These are phyloP conservation scores for Calonectria multiphialidica DNA, from an alignment of 2,329 filamentous ascomycete species.

Conservation along the genomic window DNA sequence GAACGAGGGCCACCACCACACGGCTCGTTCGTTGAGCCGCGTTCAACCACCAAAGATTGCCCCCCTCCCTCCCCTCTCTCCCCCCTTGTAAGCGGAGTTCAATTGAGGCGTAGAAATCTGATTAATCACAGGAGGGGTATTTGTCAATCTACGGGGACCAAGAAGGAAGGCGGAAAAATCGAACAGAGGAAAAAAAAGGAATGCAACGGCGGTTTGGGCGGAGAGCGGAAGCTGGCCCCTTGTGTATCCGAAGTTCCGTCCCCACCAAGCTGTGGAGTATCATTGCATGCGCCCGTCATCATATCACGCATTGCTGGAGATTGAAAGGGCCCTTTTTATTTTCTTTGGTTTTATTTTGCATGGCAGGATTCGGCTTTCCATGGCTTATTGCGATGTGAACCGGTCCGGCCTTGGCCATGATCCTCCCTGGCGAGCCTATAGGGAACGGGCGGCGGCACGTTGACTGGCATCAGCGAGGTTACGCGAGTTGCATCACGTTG, in stretches of 20 bases:
- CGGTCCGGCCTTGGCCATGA: background rate
- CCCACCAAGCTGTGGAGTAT: conserved; percentile 1
- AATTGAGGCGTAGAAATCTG: background rate
- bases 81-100: background rate
- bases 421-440: background rate
- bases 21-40: background rate
- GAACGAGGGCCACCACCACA: too few species aligned
- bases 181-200: too few species aligned
- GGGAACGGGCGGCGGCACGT: background rate
- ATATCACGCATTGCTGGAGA: conserved; percentile 11
- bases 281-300: background rate
- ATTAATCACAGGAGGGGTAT: background rate
- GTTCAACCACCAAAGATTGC: background rate
- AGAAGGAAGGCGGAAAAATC: background rate
- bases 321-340: background rate
- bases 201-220: background rate
- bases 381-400: background rate
- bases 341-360: too few species aligned
- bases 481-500: background rate
- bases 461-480: background rate
- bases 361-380: background rate
- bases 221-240: background rate
- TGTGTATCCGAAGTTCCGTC: conserved; percentile 20
- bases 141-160: background rate
- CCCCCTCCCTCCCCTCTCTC: too few species aligned